These are phyloP conservation scores for Vanilla planifolia DNA, from an alignment of 106 monocot species.

Conservation along the genomic window DNA sequence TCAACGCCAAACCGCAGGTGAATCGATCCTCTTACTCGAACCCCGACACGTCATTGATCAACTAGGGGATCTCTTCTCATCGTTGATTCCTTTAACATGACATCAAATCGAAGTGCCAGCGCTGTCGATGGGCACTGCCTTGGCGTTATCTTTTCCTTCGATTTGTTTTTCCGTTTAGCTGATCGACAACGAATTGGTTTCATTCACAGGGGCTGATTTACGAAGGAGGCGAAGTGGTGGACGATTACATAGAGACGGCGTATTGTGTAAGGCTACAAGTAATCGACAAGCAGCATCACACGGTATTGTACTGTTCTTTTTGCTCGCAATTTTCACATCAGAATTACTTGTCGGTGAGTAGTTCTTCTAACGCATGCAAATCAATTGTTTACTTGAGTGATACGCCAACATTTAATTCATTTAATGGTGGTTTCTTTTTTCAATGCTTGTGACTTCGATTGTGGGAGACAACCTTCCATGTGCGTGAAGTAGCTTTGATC, in stretches of 20 bases:
- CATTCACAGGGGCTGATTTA: slow-evolving; percentile 48
- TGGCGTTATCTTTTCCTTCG: not conserved
- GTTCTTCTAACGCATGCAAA: too few species aligned
- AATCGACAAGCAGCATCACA: slow-evolving; percentile 86
- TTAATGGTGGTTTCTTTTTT: too few species aligned
- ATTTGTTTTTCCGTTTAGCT: slow-evolving; percentile 1
- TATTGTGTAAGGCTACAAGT: slow-evolving; percentile 70
- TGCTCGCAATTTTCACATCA: not conserved
- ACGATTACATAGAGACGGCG: slow-evolving; percentile 79
- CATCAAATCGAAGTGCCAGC: too few species aligned
- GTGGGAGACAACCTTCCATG: too few species aligned
- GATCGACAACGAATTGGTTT: slow-evolving; percentile 1
- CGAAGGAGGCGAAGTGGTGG: slow-evolving; percentile 34
- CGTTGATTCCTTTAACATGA: too few species aligned
- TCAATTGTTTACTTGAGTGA: too few species aligned
- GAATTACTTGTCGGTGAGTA: too few species aligned
- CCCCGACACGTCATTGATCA: not conserved
- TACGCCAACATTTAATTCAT: too few species aligned
- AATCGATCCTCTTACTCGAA: not conserved
- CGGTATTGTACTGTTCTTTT: slow-evolving; percentile 24
- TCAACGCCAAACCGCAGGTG: slow-evolving; percentile 57
- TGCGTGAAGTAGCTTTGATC: too few species aligned
- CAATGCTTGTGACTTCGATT: too few species aligned
- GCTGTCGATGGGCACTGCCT: not conserved
- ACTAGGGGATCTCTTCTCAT: not conserved